phyloP scores from a whole-genome alignment of 2,329 filamentous ascomycete species.

The Ceratocystiopsis minuta region DNA sequence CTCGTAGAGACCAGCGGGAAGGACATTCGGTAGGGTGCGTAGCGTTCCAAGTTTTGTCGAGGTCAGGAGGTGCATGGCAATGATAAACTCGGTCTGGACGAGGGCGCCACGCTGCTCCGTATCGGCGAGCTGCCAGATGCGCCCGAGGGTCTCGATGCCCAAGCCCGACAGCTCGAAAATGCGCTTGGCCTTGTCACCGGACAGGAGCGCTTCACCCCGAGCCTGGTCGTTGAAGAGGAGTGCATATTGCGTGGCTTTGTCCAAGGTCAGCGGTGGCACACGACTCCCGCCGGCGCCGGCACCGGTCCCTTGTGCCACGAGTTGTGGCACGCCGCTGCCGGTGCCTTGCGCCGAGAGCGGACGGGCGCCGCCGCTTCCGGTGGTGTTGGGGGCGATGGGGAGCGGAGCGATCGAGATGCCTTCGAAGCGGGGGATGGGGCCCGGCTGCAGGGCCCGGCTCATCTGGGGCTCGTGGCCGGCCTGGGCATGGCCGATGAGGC shows the following conservation, averaged over 20 bases:
- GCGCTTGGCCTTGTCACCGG: slow-evolving; percentile 72
- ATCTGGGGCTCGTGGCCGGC: slow-evolving; percentile 63
- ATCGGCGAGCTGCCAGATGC: slow-evolving; percentile 90
- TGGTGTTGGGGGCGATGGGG: slow-evolving; percentile 14
- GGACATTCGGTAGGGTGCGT: slow-evolving; percentile 56
- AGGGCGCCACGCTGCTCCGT: slow-evolving; percentile 81
- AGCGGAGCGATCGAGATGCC: slow-evolving; percentile 29
- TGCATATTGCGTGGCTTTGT: slow-evolving; percentile 79
- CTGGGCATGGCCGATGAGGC: slow-evolving; percentile 91
- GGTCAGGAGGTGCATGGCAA: slow-evolving; percentile 92
- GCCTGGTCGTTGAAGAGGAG: slow-evolving; percentile 81
- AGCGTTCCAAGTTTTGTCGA: slow-evolving; percentile 76
- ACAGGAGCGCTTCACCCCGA: slow-evolving; percentile 52
- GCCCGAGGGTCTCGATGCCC: slow-evolving; percentile 77
- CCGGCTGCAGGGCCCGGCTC: slow-evolving; percentile 69
- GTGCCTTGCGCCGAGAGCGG: slow-evolving; percentile 37
- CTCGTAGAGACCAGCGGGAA: slow-evolving; percentile 78
- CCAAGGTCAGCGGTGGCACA: slow-evolving; percentile 72
- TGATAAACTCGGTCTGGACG: slow-evolving; percentile 81
- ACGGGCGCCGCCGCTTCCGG: slow-evolving; percentile 6
- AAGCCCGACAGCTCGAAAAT: slow-evolving; percentile 90
- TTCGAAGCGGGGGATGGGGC: slow-evolving; percentile 84
- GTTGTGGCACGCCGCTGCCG: slow-evolving; percentile 22
- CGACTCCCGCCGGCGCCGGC: slow-evolving; percentile 40
- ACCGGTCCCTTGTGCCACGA: slow-evolving; percentile 19